Conservation (phyloP, 208 protist species). For the Trypanosoma cruzi region DNA sequence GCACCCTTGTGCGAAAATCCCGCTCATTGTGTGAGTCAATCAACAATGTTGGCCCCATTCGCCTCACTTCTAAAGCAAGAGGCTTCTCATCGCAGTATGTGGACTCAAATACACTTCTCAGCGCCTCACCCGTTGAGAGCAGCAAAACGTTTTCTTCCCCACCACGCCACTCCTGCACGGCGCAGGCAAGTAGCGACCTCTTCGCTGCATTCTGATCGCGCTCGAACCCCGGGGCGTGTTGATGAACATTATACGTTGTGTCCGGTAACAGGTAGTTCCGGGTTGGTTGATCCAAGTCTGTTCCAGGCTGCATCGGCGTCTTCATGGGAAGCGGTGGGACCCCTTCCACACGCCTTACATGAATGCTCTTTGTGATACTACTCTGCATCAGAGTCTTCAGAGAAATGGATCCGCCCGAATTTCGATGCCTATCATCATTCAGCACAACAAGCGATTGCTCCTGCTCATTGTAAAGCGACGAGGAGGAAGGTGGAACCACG, state of each 20-base stretch:
- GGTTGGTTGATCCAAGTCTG: conserved; percentile 71
- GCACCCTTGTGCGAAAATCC: conserved; percentile 36
- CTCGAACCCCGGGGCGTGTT: conserved; percentile 78
- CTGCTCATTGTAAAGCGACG: conserved; percentile 37
- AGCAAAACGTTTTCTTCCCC: conserved; percentile 53
- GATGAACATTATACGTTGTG: conserved; percentile 67
- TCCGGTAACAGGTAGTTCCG: conserved; percentile 79
- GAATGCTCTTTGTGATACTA: conserved; percentile 34
- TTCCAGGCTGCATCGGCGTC: conserved; percentile 49
- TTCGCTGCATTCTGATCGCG: conserved; percentile 63
- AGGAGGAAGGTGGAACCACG: not conserved
- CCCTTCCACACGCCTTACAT: conserved; percentile 66
- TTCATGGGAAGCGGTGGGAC: conserved; percentile 64
- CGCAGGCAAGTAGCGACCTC: conserved; percentile 53
- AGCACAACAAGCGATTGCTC: conserved; percentile 28
- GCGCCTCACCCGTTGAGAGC: conserved; percentile 69
- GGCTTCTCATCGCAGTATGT: conserved; percentile 46
- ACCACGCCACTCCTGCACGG: conserved; percentile 62
- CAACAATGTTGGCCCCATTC: conserved; percentile 71
- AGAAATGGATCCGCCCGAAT: not conserved
- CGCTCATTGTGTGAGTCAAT: conserved; percentile 48
- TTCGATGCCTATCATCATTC: not conserved
- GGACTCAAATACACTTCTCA: conserved; percentile 71
- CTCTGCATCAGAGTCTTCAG: conserved; percentile 22
- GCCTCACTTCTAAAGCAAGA: conserved; percentile 58